Evolutionary conservation across 164 flowering plant species (phyloP).

Genomic region (Houttuynia cordata): DNA sequence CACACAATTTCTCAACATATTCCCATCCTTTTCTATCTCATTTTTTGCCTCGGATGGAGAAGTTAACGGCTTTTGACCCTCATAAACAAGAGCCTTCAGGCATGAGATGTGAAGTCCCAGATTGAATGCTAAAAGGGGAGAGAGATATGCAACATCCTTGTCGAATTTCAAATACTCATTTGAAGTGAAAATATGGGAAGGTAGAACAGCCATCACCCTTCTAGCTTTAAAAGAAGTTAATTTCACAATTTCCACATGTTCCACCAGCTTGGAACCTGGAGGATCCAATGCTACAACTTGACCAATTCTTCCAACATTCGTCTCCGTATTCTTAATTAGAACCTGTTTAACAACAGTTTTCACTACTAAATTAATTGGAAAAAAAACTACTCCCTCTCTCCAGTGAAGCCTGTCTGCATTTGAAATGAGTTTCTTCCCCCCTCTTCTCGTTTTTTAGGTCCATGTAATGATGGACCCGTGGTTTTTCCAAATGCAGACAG

Average conservation of each 20-base stretch:
- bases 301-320: conserved; percentile 42
- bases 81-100: conserved; percentile 43
- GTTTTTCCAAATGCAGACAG: no score
- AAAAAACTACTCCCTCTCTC: no score
- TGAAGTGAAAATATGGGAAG: conserved; percentile 32
- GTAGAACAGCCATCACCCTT: conserved; percentile 43
- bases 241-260: neutral
- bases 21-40: conserved; percentile 13
- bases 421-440: no score
- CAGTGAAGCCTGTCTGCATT: no score
- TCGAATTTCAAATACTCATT: conserved; percentile 11
- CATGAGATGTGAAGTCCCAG: conserved; percentile 66
- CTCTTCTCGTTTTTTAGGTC: no score
- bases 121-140: conserved; percentile 72
- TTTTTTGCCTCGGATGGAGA: conserved; percentile 33
- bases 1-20: conserved; percentile 13
- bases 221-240: conserved; percentile 4
- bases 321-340: conserved; percentile 41
- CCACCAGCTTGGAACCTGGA: conserved; percentile 16
- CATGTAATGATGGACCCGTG: no score
- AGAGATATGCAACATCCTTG: conserved; percentile 50
- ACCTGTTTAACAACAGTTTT: conserved; percentile 22
- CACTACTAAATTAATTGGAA: neutral
- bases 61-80: conserved; percentile 42
- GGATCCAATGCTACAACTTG: conserved; percentile 62